Evolutionary conservation across 805 yeast species (phyloP).

Genomic region (Lipomyces kockii): DNA sequence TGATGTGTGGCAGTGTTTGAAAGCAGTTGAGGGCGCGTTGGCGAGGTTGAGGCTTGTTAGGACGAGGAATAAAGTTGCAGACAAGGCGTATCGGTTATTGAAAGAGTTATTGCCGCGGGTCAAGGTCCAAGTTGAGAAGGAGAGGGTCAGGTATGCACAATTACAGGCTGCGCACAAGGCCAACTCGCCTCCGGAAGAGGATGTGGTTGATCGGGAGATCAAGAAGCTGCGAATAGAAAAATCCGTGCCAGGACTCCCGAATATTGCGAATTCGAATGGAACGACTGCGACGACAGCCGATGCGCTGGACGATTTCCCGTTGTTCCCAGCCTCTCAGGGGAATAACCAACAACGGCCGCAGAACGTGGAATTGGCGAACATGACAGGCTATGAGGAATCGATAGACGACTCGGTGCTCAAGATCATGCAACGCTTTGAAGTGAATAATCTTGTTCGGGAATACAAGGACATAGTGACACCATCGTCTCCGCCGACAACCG

Average conservation of each 20-base stretch:
- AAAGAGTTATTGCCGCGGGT: conserved; percentile 33
- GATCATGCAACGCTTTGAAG: conserved; percentile 16
- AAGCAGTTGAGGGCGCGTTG: conserved; percentile 30
- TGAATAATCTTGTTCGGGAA: not conserved
- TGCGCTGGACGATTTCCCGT: not conserved
- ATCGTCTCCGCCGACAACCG: conserved; percentile 5
- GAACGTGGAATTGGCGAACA: not conserved
- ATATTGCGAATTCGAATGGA: not conserved
- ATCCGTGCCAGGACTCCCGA: not conserved
- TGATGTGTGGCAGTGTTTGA: conserved; percentile 30
- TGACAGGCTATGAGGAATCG: not conserved
- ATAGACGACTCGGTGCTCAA: conserved; percentile 15
- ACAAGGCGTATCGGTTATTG: conserved; percentile 29
- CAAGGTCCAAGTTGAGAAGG: conserved; percentile 32
- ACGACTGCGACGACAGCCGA: not conserved
- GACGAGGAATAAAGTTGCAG: conserved; percentile 27
- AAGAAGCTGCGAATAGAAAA: conserved; percentile 2
- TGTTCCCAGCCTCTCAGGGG: not conserved
- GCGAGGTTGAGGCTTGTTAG: conserved; percentile 22
- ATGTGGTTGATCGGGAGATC: conserved; percentile 4
- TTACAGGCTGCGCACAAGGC: not conserved
- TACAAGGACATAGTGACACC: not conserved
- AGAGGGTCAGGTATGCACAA: conserved; percentile 21
- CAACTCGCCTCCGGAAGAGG: not conserved
- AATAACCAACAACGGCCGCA: conserved; percentile 4